A percentile compares a stretch with the other conserved stretches of the same genome.
These are phyloP conservation scores for Botrytis paeoniae DNA, from an alignment of 2,329 filamentous ascomycete genomes.

Conservation along the genomic window DNA sequence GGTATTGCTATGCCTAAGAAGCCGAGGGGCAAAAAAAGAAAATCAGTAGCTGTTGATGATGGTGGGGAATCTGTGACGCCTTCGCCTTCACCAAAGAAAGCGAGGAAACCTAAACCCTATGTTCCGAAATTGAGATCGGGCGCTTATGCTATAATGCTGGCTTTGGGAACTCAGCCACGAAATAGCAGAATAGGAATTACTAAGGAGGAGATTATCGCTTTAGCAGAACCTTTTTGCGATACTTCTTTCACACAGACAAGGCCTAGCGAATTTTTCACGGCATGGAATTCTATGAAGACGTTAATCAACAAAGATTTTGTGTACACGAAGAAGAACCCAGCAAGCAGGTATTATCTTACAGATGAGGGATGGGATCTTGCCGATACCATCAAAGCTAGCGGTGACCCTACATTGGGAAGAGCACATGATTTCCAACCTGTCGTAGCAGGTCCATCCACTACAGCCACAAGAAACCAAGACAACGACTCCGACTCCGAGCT, in stretches of 20 bases:
- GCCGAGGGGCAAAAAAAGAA: constrained; percentile 43
- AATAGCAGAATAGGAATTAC: constrained; percentile 56
- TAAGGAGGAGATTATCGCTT: constrained; percentile 65
- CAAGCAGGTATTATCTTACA: constrained; percentile 66
- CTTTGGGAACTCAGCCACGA: constrained; percentile 58
- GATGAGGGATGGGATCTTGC: constrained; percentile 78
- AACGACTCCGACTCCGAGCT: constrained; percentile 21
- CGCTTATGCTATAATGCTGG: constrained; percentile 68
- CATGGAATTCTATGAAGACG: constrained; percentile 81
- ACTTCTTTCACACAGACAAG: constrained; percentile 67
- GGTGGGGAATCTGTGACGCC: constrained; percentile 19
- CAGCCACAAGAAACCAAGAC: not conserved
- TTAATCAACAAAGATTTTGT: constrained; percentile 71
- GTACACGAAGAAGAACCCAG: constrained; percentile 65
- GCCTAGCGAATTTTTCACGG: constrained; percentile 69
- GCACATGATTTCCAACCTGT: constrained; percentile 24
- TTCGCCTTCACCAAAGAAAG: constrained; percentile 49
- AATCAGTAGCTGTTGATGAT: not conserved
- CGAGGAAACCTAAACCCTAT: constrained; percentile 61
- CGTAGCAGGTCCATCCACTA: not conserved
- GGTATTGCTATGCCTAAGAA: constrained; percentile 65
- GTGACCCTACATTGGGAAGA: constrained; percentile 27
- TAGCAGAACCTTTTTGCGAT: constrained; percentile 70
- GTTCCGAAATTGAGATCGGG: constrained; percentile 72
- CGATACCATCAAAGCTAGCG: constrained; percentile 56